Base-by-base conservation (phyloP, 169 alveolate species). In the Plasmodium knowlesi region DNA sequence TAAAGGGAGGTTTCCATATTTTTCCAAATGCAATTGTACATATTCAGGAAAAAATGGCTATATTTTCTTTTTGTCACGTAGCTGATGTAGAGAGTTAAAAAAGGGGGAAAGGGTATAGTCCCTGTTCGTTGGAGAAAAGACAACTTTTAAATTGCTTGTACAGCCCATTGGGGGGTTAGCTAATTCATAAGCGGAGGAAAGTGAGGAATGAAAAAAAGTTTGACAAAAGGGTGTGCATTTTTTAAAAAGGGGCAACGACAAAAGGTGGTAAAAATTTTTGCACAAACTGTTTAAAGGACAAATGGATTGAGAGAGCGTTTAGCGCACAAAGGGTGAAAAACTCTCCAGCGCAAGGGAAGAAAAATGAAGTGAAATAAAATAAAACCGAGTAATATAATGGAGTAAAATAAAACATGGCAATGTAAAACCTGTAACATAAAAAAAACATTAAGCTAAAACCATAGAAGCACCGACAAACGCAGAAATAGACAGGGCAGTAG, bases 1-100 rank as follows among this genome's bases (percentile, higher is more conserved):
- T 14, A 67, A 67, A 67, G 76, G 76, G 76, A 67, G 30, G 76
- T 67, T 67, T 67, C 37, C 76, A 34, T n/a, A 50, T 67, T 67
- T 10, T 67, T 67, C 30, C 76, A 5, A 67, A 67, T 67, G 41
- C 6, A 67, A 22, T 22, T 67, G n/a, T 9, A 67, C 41, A 22
- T 28, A 67, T 67, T 10, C 76, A 67, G 76, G 14, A 67, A 67
- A 67, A 67, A 12, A 10, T 8, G 12, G 76, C 16, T 25, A 67
- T 28, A 67, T 28, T 67, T 67, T 22, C n/a, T 67, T 67, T 67
- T 67, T n/a, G 37, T 25, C 34, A 67, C 37, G 32, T 67, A 67
- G 76, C 76, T 9, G 41, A 67, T 67, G n/a, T 1, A 5, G 41
- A 1, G 37, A 25, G n/a, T 67, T 19, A 67, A 67, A 67, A 67